A percentile compares a stretch with the other conserved stretches of the same genome.
Evolutionary conservation across 495 filamentous ascomycete genomes (phyloP).

Genomic region (Aspergillus leporis): DNA sequence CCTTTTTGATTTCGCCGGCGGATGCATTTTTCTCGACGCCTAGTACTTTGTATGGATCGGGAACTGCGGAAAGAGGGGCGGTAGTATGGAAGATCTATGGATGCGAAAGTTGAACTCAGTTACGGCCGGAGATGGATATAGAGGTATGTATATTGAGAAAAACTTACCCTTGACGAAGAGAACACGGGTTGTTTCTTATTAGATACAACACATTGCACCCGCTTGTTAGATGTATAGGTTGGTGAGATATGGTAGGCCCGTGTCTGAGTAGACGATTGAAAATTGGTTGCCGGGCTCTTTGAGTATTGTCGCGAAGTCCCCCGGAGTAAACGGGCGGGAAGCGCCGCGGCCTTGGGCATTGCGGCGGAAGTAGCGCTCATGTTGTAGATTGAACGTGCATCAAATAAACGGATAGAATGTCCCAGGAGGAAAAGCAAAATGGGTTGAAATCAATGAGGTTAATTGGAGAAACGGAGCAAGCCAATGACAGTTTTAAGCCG

Average conservation of each 20-base stretch:
- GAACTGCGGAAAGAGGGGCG: slow-evolving; percentile 56
- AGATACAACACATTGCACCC: slow-evolving; percentile 22
- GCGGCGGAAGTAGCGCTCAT: slow-evolving; percentile 45
- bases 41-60: slow-evolving; percentile 83
- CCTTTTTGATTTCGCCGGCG: slow-evolving; percentile 92
- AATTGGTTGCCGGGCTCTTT: slow-evolving; percentile 23
- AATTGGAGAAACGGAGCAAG: neutral
- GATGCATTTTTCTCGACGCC: slow-evolving; percentile 81
- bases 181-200: slow-evolving; percentile 17
- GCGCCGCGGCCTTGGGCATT: slow-evolving; percentile 48
- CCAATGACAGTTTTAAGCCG: neutral
- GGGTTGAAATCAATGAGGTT: slow-evolving; percentile 3
- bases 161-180: slow-evolving; percentile 34
- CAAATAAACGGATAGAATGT: slow-evolving; percentile 7
- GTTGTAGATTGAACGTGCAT: slow-evolving; percentile 13
- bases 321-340: slow-evolving; percentile 46
- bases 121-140: neutral
- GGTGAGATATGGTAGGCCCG: slow-evolving; percentile 32
- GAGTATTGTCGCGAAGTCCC: slow-evolving; percentile 37
- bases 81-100: slow-evolving; percentile 77
- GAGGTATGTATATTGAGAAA: neutral
- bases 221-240: slow-evolving; percentile 23
- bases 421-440: slow-evolving; percentile 8
- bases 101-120: slow-evolving; percentile 12
- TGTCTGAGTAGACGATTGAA: slow-evolving; percentile 27